Evolutionary conservation across 1,139 yeast species (phyloP).

Genomic region (Taphrina communis): DNA sequence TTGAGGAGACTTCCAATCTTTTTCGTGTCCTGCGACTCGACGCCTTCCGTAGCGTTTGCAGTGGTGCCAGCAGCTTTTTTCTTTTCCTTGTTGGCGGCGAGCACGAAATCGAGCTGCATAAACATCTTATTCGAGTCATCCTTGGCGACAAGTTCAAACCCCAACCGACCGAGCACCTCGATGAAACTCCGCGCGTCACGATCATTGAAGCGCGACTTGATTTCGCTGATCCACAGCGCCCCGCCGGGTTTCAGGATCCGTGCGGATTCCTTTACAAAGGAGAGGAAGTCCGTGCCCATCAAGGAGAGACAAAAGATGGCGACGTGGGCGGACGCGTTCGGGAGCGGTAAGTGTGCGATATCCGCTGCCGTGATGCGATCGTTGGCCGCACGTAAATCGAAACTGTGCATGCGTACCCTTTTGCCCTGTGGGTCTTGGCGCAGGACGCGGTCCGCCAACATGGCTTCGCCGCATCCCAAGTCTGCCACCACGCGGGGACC

Average conservation of each 20-base stretch:
- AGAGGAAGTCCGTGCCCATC: slow-evolving; percentile 96
- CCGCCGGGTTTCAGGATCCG: slow-evolving; percentile 87
- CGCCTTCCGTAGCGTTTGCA: slow-evolving; percentile 76
- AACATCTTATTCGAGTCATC: slow-evolving; percentile 93
- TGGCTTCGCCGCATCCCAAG: slow-evolving; percentile 99
- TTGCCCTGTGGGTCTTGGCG: slow-evolving; percentile 52
- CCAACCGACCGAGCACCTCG: slow-evolving; percentile 72
- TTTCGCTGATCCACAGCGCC: slow-evolving; percentile 96
- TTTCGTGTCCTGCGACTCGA: slow-evolving; percentile 66
- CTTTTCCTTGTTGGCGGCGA: slow-evolving; percentile 57
- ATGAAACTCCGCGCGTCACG: slow-evolving; percentile 69
- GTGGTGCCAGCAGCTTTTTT: slow-evolving; percentile 54
- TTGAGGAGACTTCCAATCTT: slow-evolving; percentile 89
- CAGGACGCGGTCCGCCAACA: slow-evolving; percentile 55
- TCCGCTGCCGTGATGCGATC: slow-evolving; percentile 94
- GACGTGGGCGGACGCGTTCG: slow-evolving; percentile 75
- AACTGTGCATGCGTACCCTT: slow-evolving; percentile 73
- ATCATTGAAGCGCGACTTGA: slow-evolving; percentile 85
- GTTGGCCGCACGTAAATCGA: slow-evolving; percentile 85
- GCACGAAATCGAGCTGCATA: slow-evolving; percentile 83
- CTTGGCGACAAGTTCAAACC: slow-evolving; percentile 85
- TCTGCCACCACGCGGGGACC: slow-evolving; percentile 67
- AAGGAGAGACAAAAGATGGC: slow-evolving; percentile 90
- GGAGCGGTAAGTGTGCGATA: slow-evolving; percentile 84
- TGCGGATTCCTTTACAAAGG: slow-evolving; percentile 86